Evolutionary conservation across 2,329 filamentous ascomycete genomes (phyloP), one percentile per base, ranked within the genome.

Genomic region (Apiospora rasikravindrae): DNA sequence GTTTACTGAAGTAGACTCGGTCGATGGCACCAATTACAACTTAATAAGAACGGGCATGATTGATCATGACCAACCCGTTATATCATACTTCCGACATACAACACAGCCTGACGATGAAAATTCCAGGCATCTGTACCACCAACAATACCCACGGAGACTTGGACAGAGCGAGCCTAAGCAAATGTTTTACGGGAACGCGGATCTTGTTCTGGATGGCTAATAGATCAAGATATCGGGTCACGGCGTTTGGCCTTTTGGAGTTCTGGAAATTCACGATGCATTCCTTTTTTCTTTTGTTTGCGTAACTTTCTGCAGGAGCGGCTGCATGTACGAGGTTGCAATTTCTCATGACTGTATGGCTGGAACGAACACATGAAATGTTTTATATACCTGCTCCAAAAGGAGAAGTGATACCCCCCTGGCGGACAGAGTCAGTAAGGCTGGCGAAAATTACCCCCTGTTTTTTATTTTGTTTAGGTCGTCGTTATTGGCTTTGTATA

Each of bases 1-100:
- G 84, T 66, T 78, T 86, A 24, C 76, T 85, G 33, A 64, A 64
- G 33, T 64, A 64, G 33, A 40, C 11, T 40, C 29, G 22, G 57
- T n/a, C 4, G 16, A 64, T 13, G 4, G 4, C 33, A 40, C 33
- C 33, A 29, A 26, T 57, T 29, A 29, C 10, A 4, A n/a, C 45
- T 22, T 22, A 22, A 40, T 22, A 40, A 2, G 10, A 16, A 13
- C 10, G 16, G 33, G 16, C 53, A 33, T 8, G 29, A 29, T 8
- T 61, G 53, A 61, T 11, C 3, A 53, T 29, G 10, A n/a, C 22
- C 16, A 61, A 16, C 53, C 19, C 22, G 33, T 33, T 22, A 61
- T n/a, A 37, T 16, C 5, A 57, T 57, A 10, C 26, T 14, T 5
- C 14, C 51, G 33, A 33, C 51, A 33, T 24, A 64, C 19, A 7